Evolutionary conservation across 768 basidiomycete species (phyloP).

Genomic region (Auriculariales sp.): DNA sequence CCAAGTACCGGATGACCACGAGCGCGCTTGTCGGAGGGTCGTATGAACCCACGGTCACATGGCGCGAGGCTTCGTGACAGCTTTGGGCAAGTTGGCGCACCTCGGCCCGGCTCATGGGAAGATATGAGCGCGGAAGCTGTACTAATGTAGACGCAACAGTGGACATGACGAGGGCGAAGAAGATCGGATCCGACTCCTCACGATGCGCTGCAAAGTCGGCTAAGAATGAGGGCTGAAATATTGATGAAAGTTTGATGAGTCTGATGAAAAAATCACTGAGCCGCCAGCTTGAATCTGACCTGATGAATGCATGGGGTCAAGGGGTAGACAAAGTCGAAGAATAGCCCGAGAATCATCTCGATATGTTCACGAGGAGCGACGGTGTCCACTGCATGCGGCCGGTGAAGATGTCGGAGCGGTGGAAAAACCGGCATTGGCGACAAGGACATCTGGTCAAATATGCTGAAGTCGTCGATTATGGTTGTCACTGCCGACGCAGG

Average conservation of each 20-base stretch:
- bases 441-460: too few species aligned
- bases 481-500: too few species aligned
- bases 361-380: constrained; percentile 73
- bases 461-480: too few species aligned
- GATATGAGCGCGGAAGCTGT: constrained; percentile 76
- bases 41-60: constrained; percentile 66
- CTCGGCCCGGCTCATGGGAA: constrained; percentile 21
- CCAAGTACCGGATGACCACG: constrained; percentile 77
- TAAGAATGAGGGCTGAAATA: constrained; percentile 86
- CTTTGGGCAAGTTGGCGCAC: constrained; percentile 32
- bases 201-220: constrained; percentile 67
- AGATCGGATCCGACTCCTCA: constrained; percentile 80
- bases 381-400: constrained; percentile 65
- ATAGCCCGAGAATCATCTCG: constrained; percentile 68
- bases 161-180: constrained; percentile 82
- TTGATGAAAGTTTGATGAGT: too few species aligned
- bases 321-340: constrained; percentile 89
- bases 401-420: constrained; percentile 56
- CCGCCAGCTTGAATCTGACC: too few species aligned
- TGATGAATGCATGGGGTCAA: constrained; percentile 85
- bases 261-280: too few species aligned
- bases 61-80: constrained; percentile 70
- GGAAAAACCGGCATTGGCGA: constrained; percentile 22
- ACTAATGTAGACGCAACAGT: constrained; percentile 78
- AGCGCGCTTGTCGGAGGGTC: constrained; percentile 75